phyloP scores from a whole-genome alignment of 1,284 basidiomycete genomes.

The Fomitopsis betulina region DNA sequence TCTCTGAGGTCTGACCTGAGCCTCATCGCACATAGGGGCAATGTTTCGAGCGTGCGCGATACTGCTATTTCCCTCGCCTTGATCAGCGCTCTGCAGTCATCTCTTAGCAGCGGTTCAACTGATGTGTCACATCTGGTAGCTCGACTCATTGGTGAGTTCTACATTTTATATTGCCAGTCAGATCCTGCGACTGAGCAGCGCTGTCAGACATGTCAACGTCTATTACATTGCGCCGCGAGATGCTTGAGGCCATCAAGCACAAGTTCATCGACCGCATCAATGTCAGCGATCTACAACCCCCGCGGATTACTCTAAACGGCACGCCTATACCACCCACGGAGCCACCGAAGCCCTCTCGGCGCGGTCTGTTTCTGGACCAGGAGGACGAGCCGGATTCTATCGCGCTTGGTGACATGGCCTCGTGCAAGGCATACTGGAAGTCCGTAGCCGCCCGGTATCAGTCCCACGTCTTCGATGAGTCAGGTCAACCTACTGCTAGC shows the following conservation, averaged over 20 bases:
- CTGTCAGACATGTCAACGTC: conserved; percentile 40
- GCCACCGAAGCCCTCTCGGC: conserved; percentile 10
- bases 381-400: conserved; percentile 30
- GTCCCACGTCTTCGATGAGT: conserved; percentile 36
- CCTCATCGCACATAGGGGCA: conserved; percentile 54
- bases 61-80: conserved; percentile 66
- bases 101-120: conserved; percentile 57
- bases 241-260: conserved; percentile 63
- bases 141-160: conserved; percentile 59
- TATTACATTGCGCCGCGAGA: conserved; percentile 77
- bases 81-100: conserved; percentile 73
- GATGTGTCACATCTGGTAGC: conserved; percentile 52
- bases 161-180: background rate
- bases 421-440: conserved; percentile 58
- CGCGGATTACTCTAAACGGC: conserved; percentile 42
- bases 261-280: conserved; percentile 48
- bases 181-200: background rate
- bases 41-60: conserved; percentile 68
- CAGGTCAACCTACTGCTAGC: conserved; percentile 35
- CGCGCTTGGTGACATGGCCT: conserved; percentile 29
- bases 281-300: conserved; percentile 69
- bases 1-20: conserved; percentile 66
- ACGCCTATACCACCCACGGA: conserved; percentile 26
- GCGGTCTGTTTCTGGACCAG: conserved; percentile 22
- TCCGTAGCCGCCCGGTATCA: conserved; percentile 51